These are phyloP conservation scores for Acanthamoeba sp. DNA, from an alignment of 208 protist genomes.

Conservation along the genomic window DNA sequence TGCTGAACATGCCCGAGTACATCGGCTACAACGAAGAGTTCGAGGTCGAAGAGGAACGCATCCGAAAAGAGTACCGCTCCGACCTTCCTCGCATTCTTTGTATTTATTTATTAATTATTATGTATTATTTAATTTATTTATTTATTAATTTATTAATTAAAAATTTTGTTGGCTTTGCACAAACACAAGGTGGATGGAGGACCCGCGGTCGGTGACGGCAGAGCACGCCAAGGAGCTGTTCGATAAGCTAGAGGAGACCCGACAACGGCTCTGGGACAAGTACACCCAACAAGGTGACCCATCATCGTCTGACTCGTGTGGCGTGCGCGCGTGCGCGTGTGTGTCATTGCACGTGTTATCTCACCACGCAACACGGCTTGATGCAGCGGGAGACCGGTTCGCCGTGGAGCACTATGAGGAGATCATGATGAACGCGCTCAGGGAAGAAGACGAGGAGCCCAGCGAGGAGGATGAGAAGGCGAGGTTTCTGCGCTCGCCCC, in stretches of 20 bases:
- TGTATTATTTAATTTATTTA: too few relatives aligned
- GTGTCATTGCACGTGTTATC: background rate
- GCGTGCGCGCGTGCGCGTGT: too few relatives aligned
- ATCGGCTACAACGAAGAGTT: constrained; percentile 48
- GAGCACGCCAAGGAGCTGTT: background rate
- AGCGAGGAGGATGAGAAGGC: background rate
- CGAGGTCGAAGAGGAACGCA: background rate
- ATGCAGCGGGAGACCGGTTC: background rate
- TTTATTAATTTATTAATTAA: too few relatives aligned
- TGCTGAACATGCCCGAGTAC: constrained; percentile 42
- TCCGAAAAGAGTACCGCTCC: background rate
- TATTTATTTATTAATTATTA: too few relatives aligned
- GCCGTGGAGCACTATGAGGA: background rate
- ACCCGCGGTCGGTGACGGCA: background rate
- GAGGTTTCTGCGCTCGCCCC: background rate
- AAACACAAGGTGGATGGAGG: constrained; percentile 49
- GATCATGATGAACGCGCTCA: background rate
- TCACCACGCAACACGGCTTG: background rate
- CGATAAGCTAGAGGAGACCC: background rate
- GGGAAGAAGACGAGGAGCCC: background rate
- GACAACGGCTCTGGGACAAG: constrained; percentile 3
- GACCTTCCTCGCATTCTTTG: too few relatives aligned
- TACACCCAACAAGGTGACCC: constrained; percentile 23
- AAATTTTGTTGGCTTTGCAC: too few relatives aligned
- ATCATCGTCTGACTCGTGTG: too few relatives aligned